phyloP scores from a whole-genome alignment of 2,329 filamentous ascomycete species.

The Ceratocystis diversiconidia region DNA sequence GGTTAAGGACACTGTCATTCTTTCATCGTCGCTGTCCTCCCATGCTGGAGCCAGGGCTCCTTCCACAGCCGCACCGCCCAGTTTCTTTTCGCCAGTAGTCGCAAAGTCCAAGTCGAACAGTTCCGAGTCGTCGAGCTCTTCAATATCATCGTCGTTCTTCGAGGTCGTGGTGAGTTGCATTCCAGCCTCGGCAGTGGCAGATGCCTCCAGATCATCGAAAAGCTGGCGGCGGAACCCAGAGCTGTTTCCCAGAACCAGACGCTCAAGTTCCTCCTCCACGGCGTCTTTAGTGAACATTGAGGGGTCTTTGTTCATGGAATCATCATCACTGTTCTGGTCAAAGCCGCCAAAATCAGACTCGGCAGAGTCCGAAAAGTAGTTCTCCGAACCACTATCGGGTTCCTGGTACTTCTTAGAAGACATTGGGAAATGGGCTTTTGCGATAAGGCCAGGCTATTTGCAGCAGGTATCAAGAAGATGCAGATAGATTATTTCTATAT shows the following conservation, averaged over 20 bases:
- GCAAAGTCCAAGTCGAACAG: constrained; percentile 64
- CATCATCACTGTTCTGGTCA: constrained; percentile 23
- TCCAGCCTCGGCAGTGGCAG: constrained; percentile 22
- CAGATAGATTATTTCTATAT: background rate
- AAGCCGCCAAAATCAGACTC: constrained; percentile 21
- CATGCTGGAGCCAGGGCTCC: constrained; percentile 43
- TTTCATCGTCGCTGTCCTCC: constrained; percentile 94
- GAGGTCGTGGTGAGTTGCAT: constrained; percentile 27
- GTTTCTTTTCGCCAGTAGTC: constrained; percentile 29
- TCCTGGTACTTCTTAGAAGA: constrained; percentile 11
- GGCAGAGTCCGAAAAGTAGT: constrained; percentile 22
- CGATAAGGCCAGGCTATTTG: background rate
- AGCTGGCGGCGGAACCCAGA: constrained; percentile 67
- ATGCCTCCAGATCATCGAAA: constrained; percentile 31
- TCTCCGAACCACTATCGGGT: constrained; percentile 20
- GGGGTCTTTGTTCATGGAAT: constrained; percentile 18
- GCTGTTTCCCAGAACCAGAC: constrained; percentile 75
- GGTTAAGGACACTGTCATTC: constrained; percentile 68
- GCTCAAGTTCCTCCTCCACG: constrained; percentile 73
- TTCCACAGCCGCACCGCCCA: constrained; percentile 19
- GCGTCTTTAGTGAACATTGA: constrained; percentile 53
- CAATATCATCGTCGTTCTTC: constrained; percentile 37
- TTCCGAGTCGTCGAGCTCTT: constrained; percentile 58
- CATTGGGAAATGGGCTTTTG: background rate
- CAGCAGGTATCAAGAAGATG: background rate